Evolutionary conservation across 106 monocot species (phyloP), one percentile per base, ranked within the genome.

Genomic region (Phalaenopsis equestris): DNA sequence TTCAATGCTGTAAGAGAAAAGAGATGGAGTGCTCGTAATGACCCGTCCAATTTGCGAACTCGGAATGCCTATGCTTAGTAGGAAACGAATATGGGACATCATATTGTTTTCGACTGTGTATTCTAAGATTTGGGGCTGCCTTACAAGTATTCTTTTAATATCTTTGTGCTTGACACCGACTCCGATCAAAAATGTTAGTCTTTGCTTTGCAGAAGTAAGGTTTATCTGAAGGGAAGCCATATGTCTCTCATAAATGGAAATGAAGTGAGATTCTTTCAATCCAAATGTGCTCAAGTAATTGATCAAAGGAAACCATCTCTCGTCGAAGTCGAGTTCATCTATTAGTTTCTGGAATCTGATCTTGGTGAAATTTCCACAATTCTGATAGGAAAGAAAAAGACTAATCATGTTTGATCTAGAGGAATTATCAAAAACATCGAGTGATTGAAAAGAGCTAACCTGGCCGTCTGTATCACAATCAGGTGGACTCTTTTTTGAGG

Each of bases 41-140:
- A 99, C 87, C 68, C 89, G 94, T 14, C 98, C 94, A 47, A 99
- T 87, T 46, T 93, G 89, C 42, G 92, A 84, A 67, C 88, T 82
- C 19, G 92, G 89, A 82, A 99, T 55, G 41, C 98, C 98, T 75
- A 99, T 80, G 75, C 83, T 85, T 75, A 78, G 47, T 80, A 94
- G 79, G 84, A 99, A 99, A 24, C 79, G 82, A 64, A 99, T 87
- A 83, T 99, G 98, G 4, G 92, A 79, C 65, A 93, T 92, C 39
- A 99, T 83, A 85, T 94, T 99, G 55, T 87, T 90, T 67, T 93
- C 89, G 41, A 99, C 89, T 17, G 92, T 94, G 68, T 99, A 94
- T 75, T 92, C 91, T 55, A 99, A 75, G 74, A 94, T 99, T 86
- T 99, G 98, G 21, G 98, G 98, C 80, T 99, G 94, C 79, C 98